Base-by-base conservation (phyloP, 345 rosid genomes). In the Boechera stricta region DNA sequence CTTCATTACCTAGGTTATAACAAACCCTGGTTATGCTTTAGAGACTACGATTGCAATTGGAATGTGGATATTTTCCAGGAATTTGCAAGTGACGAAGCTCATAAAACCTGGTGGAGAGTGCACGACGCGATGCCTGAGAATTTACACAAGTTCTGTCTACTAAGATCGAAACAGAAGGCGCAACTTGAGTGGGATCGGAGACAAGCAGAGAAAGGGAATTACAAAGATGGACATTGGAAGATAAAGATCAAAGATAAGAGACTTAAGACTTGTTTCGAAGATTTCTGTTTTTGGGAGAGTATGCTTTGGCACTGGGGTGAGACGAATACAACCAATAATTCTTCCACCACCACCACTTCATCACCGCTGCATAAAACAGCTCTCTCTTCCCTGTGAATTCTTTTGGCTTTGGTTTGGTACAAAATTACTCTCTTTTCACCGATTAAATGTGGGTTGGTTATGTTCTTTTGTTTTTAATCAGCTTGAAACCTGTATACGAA, bases 31-130 rank as follows among this genome's bases (percentile, higher is more conserved):
- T 61, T 88, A 60, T 93, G 97, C 80, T 88, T 89, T 84, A 81
- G 94, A 68, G 98, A 93, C 79, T 93, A 91, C 3, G 98, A 93
- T 78, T 93, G 98, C 83, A 93, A 93, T 82, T 93, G 98, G 97
- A 93, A 93, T 62, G 96, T 91, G 38, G 97, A 88, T 71, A 82
- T 83, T 42, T 61, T 87, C 76, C 93, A 85, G 82, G 90, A 89
- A 79, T 91, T 88, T 41, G 97, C 98, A 0, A 89, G 92, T 18
- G 91, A 93, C 31, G 88, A 84, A 24, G 98, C 98, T 5, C 98
- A 89, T 71, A 81, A 15, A 62, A 91, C 83, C 15, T 93, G 97
- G 96, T 90, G 96, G 97, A 91, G 83, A 84, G 89, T 91, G 45
- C 97, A 93, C 2, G 94, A 93, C 15, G 87, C 87, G 6, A 93